Base-by-base conservation (phyloP, 1,139 yeast genomes). In the Pichia sp. region DNA sequence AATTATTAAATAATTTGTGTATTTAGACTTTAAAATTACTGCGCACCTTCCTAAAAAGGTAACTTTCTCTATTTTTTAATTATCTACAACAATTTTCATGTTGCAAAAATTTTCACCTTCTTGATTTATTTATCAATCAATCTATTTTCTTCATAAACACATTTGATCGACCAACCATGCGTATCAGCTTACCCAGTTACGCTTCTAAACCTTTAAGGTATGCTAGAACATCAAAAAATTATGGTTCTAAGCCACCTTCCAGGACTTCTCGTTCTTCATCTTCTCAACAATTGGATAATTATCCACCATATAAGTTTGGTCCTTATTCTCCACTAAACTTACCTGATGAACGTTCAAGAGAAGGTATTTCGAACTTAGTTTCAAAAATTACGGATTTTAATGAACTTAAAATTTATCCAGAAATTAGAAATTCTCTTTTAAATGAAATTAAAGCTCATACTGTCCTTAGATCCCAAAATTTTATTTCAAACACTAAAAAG, bases 381-480 rank as follows among this genome's bases (percentile, higher is more conserved):
- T 63, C 68, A 2, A 77, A 77, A 55, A 76, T 87, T 39, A 68
- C 71, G 2, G 68, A 74, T 22, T 89, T 90, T 57, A 75, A 76
- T 20, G 78, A 82, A 39, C 69, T 90, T 48, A 74, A 80, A 47
- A 68, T 92, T 25, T 68, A 81, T 41, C 87, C 92, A 0, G 70
- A 72, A 1, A 84, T 90, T 1, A 68, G 96, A 51, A 68, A 68
- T 0, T 82, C 82, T 1, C 69, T 87, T 62, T 64, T 74, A 12
- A 65, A 74, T n/a, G 82, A 83, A 45, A 77, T 87, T 45, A 68
- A 68, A 42, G 60, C 66, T 2, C 76, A 73, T 46, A 76, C 78
- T 54, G 70, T 60, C 54, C 68, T 62, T 20, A 46, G 65, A 40
- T 50, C 58, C 6, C 67, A 63, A 39, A 63, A 63, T 46, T 54